Base-by-base conservation (phyloP, 257 asterid genomes). In the Perilla frutescens region DNA sequence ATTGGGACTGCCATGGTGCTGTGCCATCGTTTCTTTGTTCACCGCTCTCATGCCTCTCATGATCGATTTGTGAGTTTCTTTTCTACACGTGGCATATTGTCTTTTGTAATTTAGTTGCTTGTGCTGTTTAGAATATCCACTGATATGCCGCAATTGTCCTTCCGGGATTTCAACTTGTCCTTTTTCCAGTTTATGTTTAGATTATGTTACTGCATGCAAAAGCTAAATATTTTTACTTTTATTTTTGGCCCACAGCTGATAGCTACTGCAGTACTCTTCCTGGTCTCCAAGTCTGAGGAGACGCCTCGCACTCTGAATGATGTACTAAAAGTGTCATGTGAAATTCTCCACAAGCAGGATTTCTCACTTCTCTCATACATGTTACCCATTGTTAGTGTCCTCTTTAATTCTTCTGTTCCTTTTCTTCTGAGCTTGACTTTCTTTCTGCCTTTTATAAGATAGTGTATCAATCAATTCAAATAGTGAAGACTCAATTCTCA, bases 1-100 rank as follows among this genome's bases (percentile, higher is more conserved):
- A 85, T 92, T 29, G 97, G 93, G 40, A 91, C 97, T 82, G 96
- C 97, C 79, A 91, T 91, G 97, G 92, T 94, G 78, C 84, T 94
- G 60, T 94, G 97, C 83, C 99, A 94, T 77, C 99, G 99, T 39
- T 91, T 94, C 87, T 94, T 94, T 79, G 81, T 87, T 77, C 88
- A 90, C 66, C 92, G 90, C 65, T 94, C 99, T 44, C 99, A 94
- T 76, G 99, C 97, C 70, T 87, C 87, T 78, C 97, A 91, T 54
- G 97, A 94, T 81, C 88, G 99, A 94, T 91, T 82, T 84, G 99
- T 94, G 57, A 86, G 97, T 82, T 26, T 60, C 29, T 31, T 6
- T 66, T 71, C 60, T 49, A 2, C 67, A 6, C 59, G n/a, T 70
- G 4, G 6, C 8, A 29, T 54, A 14, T 36, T 31, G 10, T 66